Evolutionary conservation across 495 filamentous ascomycete genomes (phyloP).

Genomic region (Penicillium verhagenii): DNA sequence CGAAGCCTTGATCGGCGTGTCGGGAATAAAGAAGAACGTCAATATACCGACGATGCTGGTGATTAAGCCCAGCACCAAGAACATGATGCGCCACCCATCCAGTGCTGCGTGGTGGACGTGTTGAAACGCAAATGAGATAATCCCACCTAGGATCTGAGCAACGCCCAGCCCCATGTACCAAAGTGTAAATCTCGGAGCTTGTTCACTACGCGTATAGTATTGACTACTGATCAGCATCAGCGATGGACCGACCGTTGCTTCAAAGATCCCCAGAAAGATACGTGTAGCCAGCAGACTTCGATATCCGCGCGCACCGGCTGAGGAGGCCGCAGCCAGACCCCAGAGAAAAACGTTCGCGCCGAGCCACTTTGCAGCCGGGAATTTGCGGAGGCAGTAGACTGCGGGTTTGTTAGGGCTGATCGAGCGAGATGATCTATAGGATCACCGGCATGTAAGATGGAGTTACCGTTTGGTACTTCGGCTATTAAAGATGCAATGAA

Average conservation of each 20-base stretch:
- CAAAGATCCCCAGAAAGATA: slow-evolving; percentile 66
- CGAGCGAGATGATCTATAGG: not conserved
- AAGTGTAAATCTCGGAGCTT: slow-evolving; percentile 58
- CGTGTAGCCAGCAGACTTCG: slow-evolving; percentile 30
- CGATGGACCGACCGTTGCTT: slow-evolving; percentile 60
- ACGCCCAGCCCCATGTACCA: slow-evolving; percentile 65
- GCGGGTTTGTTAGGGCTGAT: not conserved
- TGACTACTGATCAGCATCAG: slow-evolving; percentile 48
- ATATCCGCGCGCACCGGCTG: slow-evolving; percentile 21
- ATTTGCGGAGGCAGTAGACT: slow-evolving; percentile 40
- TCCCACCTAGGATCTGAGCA: slow-evolving; percentile 60
- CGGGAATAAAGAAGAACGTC: slow-evolving; percentile 56
- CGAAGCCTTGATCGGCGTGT: slow-evolving; percentile 55
- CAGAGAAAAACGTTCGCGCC: slow-evolving; percentile 51
- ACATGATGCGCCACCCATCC: slow-evolving; percentile 63
- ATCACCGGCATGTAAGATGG: not conserved
- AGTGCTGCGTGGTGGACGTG: slow-evolving; percentile 31
- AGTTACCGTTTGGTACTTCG: slow-evolving; percentile 53
- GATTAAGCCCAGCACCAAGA: slow-evolving; percentile 58
- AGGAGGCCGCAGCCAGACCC: slow-evolving; percentile 36
- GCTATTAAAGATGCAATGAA: slow-evolving; percentile 55
- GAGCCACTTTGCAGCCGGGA: slow-evolving; percentile 54
- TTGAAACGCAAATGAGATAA: slow-evolving; percentile 57
- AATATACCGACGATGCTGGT: slow-evolving; percentile 53
- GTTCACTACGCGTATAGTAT: slow-evolving; percentile 64